Conservation (phyloP, 2,329 filamentous ascomycete genomes). For the Neopestalotiopsis clavispora region DNA sequence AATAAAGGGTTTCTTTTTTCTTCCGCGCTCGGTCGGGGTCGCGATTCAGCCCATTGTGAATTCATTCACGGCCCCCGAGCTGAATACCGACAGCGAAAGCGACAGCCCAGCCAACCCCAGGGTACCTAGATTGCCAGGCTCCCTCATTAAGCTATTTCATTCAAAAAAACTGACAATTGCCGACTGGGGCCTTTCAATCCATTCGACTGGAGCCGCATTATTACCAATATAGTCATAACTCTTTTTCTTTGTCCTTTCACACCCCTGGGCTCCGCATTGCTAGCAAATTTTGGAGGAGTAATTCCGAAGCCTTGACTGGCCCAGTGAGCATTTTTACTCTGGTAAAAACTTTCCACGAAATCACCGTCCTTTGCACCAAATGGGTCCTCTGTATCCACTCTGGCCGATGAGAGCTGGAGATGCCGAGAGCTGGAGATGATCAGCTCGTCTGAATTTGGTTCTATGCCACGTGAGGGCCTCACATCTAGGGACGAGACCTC, state of each 20-base stretch:
- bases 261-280: constrained; percentile 6
- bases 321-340: not conserved
- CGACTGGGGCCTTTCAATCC: not conserved
- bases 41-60: constrained; percentile 2
- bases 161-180: not conserved
- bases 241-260: not conserved
- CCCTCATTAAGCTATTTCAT: not conserved
- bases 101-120: not conserved
- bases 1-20: not conserved
- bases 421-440: constrained; percentile 6
- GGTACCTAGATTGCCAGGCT: not conserved
- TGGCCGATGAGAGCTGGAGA: not conserved
- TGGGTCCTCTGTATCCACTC: not conserved
- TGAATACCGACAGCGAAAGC: not conserved
- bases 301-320: constrained; percentile 18
- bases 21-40: not conserved
- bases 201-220: not conserved
- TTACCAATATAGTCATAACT: constrained; percentile 3
- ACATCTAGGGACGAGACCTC: not conserved
- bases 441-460: not conserved
- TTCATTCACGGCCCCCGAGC: not conserved
- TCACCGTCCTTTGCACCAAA: not conserved
- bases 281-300: constrained; percentile 5
- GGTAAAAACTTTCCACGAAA: constrained; percentile 5
- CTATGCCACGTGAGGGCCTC: not conserved